Evolutionary conservation across 1,284 basidiomycete species (phyloP), one percentile per base, ranked within the genome.

Genomic region (Puccinia novopanici): DNA sequence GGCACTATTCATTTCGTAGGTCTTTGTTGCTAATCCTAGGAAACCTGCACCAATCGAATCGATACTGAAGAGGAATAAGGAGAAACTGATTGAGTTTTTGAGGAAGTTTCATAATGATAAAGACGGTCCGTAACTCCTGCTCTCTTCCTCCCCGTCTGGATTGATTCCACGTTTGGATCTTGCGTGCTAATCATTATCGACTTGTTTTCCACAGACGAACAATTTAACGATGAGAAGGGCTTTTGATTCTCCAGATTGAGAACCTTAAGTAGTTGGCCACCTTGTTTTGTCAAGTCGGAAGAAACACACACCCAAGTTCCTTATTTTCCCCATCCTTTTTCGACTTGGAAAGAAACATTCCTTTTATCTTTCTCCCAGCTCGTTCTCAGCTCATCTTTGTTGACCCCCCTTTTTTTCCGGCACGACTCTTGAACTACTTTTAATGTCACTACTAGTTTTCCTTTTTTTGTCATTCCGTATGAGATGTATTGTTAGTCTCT

Each of bases 1-100:
- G n/a, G n/a, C n/a, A n/a, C n/a, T n/a, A n/a, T n/a, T n/a, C n/a
- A n/a, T 19, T 2, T 27, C 17, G 40, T 74, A 94, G 93, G 93
- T 98, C 6, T 99, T 99, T 84, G 96, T 99, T 52, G 96, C 97
- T 57, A 99, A 99, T 85, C 96, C 96, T 30, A 97, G 98, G 90
- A 99, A 99, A 86, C 95, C 96, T 12, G 90, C 93, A 42, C 92
- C 95, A 84, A 98, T 99, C 82, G 95, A 96, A 84, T 88, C 87
- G 45, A 99, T 99, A 82, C 88, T 99, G 17, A 88, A 92, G 81
- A 88, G 96, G 83, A 99, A 99, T 87, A 94, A 94, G 88, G 94
- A 97, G 24, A 95, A 97, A 84, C 88, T 99, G 17, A 88, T 99
- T 57, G 88, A 88, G 6, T 99, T 98, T 88, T 87, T 99, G 81